Conservation (phyloP, 805 yeast genomes). For the Ogataea pini region DNA sequence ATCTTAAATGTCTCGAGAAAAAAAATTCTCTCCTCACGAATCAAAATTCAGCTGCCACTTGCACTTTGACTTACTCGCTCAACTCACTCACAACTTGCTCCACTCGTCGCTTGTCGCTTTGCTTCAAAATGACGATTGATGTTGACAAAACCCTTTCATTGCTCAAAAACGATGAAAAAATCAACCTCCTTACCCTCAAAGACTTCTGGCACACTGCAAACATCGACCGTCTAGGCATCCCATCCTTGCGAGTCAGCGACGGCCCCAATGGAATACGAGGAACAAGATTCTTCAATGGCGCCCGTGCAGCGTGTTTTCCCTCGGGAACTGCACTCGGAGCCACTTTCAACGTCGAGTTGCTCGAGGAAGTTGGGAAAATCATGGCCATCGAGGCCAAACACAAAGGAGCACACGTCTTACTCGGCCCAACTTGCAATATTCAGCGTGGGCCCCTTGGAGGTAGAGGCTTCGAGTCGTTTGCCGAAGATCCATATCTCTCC, state of each 20-base stretch:
- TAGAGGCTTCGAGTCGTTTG: slow-evolving; percentile 22
- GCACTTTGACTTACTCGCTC: no score
- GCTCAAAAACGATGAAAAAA: not conserved
- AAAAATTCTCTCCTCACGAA: no score
- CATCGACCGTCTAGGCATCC: slow-evolving; percentile 38
- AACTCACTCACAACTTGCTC: no score
- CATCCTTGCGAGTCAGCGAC: slow-evolving; percentile 40
- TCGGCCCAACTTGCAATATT: slow-evolving; percentile 42
- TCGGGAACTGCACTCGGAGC: slow-evolving; percentile 50
- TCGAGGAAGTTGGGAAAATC: slow-evolving; percentile 41
- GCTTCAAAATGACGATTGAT: no score
- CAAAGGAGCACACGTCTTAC: slow-evolving; percentile 44
- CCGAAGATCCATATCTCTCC: slow-evolving; percentile 34
- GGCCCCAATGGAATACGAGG: slow-evolving; percentile 55
- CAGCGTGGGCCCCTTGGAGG: slow-evolving; percentile 49
- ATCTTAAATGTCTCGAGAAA: no score
- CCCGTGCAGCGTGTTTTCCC: slow-evolving; percentile 47
- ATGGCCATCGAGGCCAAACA: slow-evolving; percentile 48
- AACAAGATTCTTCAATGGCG: slow-evolving; percentile 41
- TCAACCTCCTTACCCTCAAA: slow-evolving; percentile 2
- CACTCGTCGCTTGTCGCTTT: no score
- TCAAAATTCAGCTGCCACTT: no score
- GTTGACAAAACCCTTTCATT: slow-evolving; percentile 6
- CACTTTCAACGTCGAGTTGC: slow-evolving; percentile 44
- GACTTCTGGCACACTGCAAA: slow-evolving; percentile 45